Percentiles rank a stretch among this genome's conserved stretches.
Conservation (phyloP, 2,329 filamentous ascomycete genomes). For the Clonostachys rosea region DNA sequence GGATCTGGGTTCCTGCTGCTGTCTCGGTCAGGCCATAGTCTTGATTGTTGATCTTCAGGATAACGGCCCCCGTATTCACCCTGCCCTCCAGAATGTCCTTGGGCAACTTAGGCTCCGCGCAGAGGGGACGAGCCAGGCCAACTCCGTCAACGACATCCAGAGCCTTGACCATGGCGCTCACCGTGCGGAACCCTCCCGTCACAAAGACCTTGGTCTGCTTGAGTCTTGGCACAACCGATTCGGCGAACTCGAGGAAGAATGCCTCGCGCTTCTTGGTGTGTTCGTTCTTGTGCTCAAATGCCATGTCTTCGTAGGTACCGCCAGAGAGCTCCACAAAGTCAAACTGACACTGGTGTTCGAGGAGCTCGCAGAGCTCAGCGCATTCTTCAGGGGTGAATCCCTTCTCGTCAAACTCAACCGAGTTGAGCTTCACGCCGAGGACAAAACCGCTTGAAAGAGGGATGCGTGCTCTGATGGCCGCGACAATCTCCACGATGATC, state of each 20-base stretch:
- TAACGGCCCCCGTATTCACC: background rate
- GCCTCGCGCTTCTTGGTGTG: slow-evolving; percentile 50
- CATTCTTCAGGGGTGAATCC: slow-evolving; percentile 48
- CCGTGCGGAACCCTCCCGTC: slow-evolving; percentile 53
- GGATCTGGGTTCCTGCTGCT: background rate
- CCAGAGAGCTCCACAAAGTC: slow-evolving; percentile 58
- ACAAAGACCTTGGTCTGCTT: slow-evolving; percentile 51
- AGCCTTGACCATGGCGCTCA: slow-evolving; percentile 52
- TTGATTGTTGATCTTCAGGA: background rate
- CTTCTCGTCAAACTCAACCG: slow-evolving; percentile 49
- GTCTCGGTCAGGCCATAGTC: slow-evolving; percentile 1
- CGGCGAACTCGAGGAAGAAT: slow-evolving; percentile 53
- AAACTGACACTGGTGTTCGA: slow-evolving; percentile 39
- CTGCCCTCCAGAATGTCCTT: slow-evolving; percentile 14
- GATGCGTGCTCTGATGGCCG: slow-evolving; percentile 21
- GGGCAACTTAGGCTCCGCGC: slow-evolving; percentile 22
- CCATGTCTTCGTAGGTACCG: slow-evolving; percentile 51
- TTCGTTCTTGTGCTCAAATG: slow-evolving; percentile 46
- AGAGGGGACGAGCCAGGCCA: slow-evolving; percentile 40
- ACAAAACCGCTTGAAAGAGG: slow-evolving; percentile 21
- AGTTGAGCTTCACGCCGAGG: slow-evolving; percentile 53
- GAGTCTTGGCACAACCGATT: slow-evolving; percentile 19
- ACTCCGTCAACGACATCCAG: slow-evolving; percentile 54
- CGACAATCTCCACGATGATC: slow-evolving; percentile 36
- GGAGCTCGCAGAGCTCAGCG: slow-evolving; percentile 33